Percentiles rank a stretch among this genome's conserved stretches.
phyloP scores from a whole-genome alignment of 768 basidiomycete species.

The Melanogaster broomeanus region DNA sequence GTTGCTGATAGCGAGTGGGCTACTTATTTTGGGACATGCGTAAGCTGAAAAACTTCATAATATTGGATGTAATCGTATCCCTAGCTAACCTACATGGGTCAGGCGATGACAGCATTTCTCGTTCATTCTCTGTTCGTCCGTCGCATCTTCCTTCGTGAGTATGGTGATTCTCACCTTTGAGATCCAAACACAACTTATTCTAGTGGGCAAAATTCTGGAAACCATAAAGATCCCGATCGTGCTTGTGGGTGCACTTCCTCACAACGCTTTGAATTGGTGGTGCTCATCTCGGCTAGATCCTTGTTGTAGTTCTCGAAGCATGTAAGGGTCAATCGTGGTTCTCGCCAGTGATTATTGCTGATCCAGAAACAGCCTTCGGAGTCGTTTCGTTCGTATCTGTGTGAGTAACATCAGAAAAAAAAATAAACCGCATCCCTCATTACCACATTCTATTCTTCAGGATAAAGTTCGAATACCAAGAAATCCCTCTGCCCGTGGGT shows the following conservation, averaged over 20 bases:
- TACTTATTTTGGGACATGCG: conserved; percentile 14
- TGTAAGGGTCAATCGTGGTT: conserved; percentile 4
- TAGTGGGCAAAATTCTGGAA: conserved; percentile 9
- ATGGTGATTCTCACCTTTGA: background rate
- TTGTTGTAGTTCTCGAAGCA: conserved; percentile 20
- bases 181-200: background rate
- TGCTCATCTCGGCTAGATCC: conserved; percentile 10
- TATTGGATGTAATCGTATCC: background rate
- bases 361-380: conserved; percentile 18
- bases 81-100: conserved; percentile 3
- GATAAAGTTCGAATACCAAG: background rate
- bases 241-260: conserved; percentile 16
- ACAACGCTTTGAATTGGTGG: background rate
- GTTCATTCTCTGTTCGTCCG: conserved; percentile 25
- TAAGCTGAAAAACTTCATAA: conserved; percentile 1
- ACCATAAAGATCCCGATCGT: conserved; percentile 3
- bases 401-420: conserved; percentile 10
- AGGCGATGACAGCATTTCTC: conserved; percentile 21
- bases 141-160: conserved; percentile 25
- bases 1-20: conserved; percentile 11
- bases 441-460: background rate
- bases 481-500: conserved; percentile 9
- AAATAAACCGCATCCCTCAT: background rate
- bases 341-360: background rate
- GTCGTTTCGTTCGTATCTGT: background rate